Base-by-base conservation (phyloP, 345 rosid genomes). In the Draba incana region DNA sequence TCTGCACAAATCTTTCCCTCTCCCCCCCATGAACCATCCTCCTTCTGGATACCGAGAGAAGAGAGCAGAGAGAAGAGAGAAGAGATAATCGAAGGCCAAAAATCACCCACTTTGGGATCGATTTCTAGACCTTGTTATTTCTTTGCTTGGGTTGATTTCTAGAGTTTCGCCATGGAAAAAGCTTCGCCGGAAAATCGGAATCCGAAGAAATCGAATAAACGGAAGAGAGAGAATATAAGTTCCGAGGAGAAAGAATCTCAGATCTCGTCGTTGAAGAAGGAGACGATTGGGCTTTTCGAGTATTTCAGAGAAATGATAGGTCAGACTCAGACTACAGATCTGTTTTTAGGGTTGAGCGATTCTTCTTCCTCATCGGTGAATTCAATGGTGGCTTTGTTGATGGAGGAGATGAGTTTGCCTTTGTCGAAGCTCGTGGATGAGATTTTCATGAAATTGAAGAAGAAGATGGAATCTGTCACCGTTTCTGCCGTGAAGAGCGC, bases 371-470 rank as follows among this genome's bases (percentile, higher is more conserved):
- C 88, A 4, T 76, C 88, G 5, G 23, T 80, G 59, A 81, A 87
- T 46, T 80, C 81, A 12, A 43, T 38, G 78, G 92, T 91, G 48
- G 85, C 86, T 37, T 64, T 80, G 74, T 69, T 89, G 46, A 75
- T 94, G 84, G 98, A 94, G 81, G 99, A 88, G 81, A 88, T 81
- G 57, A 78, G 55, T 10, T 57, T 76, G 67, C 84, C 98, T 16
- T 69, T 94, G 37, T 81, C 96, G 27, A 83, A 68, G 57, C 70
- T 94, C 75, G 95, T 88, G 15, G 88, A 75, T 49, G 81, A 75
- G 75, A 81, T 91, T 30, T 57, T 71, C 45, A 51, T 16, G 28
- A 84, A 51, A 69, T 16, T 79, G 64, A 82, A 79, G 62, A 86
- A 78, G 57, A 73, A 30, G 56, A 55, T 50, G 71, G 77, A 48